Evolutionary conservation across 345 rosid species (phyloP), one percentile per base, ranked within the genome.

Genomic region (Heritiera fomes): DNA sequence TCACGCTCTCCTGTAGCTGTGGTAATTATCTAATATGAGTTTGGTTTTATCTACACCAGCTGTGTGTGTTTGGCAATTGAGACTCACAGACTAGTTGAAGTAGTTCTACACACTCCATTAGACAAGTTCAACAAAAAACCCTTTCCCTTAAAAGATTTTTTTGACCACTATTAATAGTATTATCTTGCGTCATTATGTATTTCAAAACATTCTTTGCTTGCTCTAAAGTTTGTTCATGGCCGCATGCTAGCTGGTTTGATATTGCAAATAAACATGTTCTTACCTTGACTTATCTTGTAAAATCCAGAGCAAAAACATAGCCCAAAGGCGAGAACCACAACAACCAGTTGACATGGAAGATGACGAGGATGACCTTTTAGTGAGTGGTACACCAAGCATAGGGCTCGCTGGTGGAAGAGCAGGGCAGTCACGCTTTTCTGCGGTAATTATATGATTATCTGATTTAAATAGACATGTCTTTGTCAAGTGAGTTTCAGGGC

Each of bases 361-460:
- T 69, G 85, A 81, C 53, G 83, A 84, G 14, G 91, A 84, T 11
- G 85, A 72, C 64, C 69, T 46, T 71, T 5, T 79, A 40, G 80
- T 71, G 64, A 85, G 81, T 83, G 80, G 77, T 47, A 82, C 65
- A 30, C 78, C 83, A 1, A 83, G 87, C 59, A 82, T 89, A 55
- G 90, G 92, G 61, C 90, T 85, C 76, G 89, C 81, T 9, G 88
- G 87, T 67, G 75, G 75, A 80, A 83, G 86, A 73, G 78, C 92
- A 68, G 77, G 77, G 80, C 81, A 71, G 66, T 65, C 90, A 4
- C 86, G 80, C 75, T 68, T 87, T 83, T 84, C 87, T 60, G 73
- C 72, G 90, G 92, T 89, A 85, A 85, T 69, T 77, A 12, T 15
- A 13, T 23, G 38, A 3, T 34, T 34, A 34, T 34, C 38, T 69